phyloP scores from a whole-genome alignment of 2,329 filamentous ascomycete species.

The Xylaria sp. region DNA sequence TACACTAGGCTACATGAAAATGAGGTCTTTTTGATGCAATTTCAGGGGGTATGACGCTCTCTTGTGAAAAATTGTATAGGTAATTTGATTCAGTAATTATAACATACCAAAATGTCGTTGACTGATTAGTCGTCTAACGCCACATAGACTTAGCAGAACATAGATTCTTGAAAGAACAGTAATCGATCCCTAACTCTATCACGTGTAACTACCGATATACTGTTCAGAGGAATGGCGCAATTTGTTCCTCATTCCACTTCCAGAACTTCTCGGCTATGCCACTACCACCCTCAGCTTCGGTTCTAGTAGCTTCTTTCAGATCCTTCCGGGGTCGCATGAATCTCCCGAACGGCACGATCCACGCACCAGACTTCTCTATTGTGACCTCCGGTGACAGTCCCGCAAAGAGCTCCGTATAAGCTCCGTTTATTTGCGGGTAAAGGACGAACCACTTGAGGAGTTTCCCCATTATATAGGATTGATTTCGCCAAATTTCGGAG shows the following conservation, averaged over 20 bases:
- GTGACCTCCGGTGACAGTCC: slow-evolving; percentile 40
- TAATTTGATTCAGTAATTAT: background rate
- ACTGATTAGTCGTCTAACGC: background rate
- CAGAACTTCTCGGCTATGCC: slow-evolving; percentile 52
- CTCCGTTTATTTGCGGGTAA: slow-evolving; percentile 44
- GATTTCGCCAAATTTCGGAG: slow-evolving; percentile 36
- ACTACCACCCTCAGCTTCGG: slow-evolving; percentile 48
- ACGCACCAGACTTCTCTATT: slow-evolving; percentile 37
- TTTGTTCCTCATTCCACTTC: slow-evolving; percentile 49
- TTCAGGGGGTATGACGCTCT: no score
- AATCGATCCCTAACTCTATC: background rate
- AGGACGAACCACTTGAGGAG: slow-evolving; percentile 23
- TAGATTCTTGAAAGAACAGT: background rate
- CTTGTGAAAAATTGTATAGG: background rate
- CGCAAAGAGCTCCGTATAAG: slow-evolving; percentile 54
- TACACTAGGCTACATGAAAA: no score
- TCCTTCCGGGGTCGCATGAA: slow-evolving; percentile 46
- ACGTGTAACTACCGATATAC: background rate
- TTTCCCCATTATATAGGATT: background rate
- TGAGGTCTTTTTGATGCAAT: no score
- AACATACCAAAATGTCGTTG: background rate
- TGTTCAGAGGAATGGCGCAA: background rate
- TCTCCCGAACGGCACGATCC: slow-evolving; percentile 58
- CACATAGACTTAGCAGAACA: background rate
- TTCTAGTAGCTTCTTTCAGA: slow-evolving; percentile 43